Base-by-base conservation (phyloP, 1,284 basidiomycete genomes). In the Hymenochaete sp. region DNA sequence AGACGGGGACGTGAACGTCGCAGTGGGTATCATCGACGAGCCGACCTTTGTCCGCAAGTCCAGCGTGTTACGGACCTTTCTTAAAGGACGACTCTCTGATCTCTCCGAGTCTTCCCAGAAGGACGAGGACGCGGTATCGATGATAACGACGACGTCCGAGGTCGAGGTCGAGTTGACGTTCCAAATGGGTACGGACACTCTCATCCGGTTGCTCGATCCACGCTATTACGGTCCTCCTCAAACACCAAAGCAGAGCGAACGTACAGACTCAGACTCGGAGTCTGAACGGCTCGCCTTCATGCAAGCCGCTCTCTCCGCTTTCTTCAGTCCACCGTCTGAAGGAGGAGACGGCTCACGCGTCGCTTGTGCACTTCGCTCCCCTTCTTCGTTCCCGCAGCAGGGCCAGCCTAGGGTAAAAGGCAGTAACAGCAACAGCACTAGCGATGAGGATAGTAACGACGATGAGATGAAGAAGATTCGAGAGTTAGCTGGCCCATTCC, bases 21-120 rank as follows among this genome's bases (percentile, higher is more conserved):
- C 87, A 0, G 77, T 96, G 1, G 93, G 75, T 1, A 72, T 95
- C 51, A 77, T 92, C 48, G 77, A 92, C 57, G 86, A 90, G 53
- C 91, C 93, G 2, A 87, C 85, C 0, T 97, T 98, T 60, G 85
- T 88, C 33, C 76, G 77, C 31, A 98, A 98, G 65, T 84, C 87
- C 9, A 67, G 71, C 14, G 61, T 73, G 16, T 68, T 90, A 42
- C 67, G 67, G n/a, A 58, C 59, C 13, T 78, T 78, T 53, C 63
- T 86, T 35, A 62, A 59, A 40, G 26, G 35, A 24, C 38, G 31
- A 32, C 22, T 41, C 18, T 18, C 31, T n/a, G 36, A 43, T 31
- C 28, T 47, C n/a, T 40, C 27, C 44, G n/a, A 21, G 18, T 24
- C 38, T 8, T 22, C 38, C 7, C 8, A 22, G 4, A 27, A 8